Evolutionary conservation across 495 filamentous ascomycete genomes (phyloP).

Genomic region (Aspergillus diversus): DNA sequence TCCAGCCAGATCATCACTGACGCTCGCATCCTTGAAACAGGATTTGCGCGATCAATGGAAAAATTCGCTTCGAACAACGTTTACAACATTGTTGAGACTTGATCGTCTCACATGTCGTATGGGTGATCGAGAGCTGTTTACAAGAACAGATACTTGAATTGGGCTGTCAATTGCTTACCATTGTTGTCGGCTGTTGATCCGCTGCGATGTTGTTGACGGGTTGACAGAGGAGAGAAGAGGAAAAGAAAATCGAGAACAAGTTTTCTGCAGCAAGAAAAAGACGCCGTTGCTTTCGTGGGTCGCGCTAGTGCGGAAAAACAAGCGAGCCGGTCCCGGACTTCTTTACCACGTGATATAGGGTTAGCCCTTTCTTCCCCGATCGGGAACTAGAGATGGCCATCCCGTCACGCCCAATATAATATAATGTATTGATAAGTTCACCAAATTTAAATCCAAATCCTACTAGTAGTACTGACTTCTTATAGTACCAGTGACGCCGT

Average conservation of each 20-base stretch:
- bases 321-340: slow-evolving; percentile 18
- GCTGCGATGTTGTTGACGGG: slow-evolving; percentile 45
- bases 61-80: slow-evolving; percentile 39
- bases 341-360: slow-evolving; percentile 28
- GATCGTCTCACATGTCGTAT: slow-evolving; percentile 43
- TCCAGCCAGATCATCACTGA: slow-evolving; percentile 86
- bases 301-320: slow-evolving; percentile 38
- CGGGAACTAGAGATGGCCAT: background rate
- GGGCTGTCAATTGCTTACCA: slow-evolving; percentile 51
- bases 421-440: too few relatives aligned
- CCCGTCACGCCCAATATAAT: too few relatives aligned
- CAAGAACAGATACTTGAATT: slow-evolving; percentile 26
- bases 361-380: slow-evolving; percentile 17
- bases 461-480: too few relatives aligned
- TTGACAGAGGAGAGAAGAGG: slow-evolving; percentile 41
- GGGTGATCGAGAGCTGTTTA: slow-evolving; percentile 38
- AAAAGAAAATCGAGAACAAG: slow-evolving; percentile 26
- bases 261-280: slow-evolving; percentile 31
- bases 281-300: slow-evolving; percentile 37
- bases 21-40: slow-evolving; percentile 41
- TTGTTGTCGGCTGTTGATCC: slow-evolving; percentile 54
- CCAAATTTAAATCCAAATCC: too few relatives aligned
- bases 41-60: slow-evolving; percentile 42
- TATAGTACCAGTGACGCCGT: background rate
- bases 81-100: slow-evolving; percentile 38